A percentile compares a stretch with the other conserved stretches of the same genome.
Evolutionary conservation across 352 stramenopile genomes (phyloP).

Genomic region (Blastocystis hominis): DNA sequence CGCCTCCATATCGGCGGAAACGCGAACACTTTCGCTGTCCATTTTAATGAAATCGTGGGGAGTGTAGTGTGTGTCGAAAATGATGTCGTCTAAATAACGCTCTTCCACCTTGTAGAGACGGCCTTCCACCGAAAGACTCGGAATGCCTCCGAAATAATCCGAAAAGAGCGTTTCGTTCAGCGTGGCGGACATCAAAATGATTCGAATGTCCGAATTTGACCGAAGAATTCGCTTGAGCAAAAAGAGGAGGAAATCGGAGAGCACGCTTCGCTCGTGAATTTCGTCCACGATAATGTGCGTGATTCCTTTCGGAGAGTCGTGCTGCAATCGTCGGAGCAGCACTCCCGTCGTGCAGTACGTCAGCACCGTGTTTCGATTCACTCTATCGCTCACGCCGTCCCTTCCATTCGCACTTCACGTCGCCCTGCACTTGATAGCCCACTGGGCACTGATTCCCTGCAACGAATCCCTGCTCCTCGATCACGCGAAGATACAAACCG

Average conservation of each 20-base stretch:
- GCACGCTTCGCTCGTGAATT: conserved; percentile 88
- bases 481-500: conserved; percentile 82
- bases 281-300: conserved; percentile 95
- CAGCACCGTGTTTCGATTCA: neutral
- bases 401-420: conserved; percentile 67
- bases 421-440: conserved; percentile 85
- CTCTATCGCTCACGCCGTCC: neutral
- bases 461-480: conserved; percentile 73
- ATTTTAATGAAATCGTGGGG: neutral
- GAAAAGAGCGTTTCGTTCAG: conserved; percentile 87
- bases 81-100: conserved; percentile 84
- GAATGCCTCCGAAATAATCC: conserved; percentile 78
- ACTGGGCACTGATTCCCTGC: conserved; percentile 61
- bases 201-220: neutral
- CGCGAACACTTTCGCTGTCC: neutral
- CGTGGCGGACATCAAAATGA: conserved; percentile 87
- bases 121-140: conserved; percentile 74
- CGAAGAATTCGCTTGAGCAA: conserved; percentile 71
- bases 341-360: conserved; percentile 89
- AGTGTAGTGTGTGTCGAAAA: conserved; percentile 67
- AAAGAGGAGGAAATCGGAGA: conserved; percentile 87
- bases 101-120: conserved; percentile 83
- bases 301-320: conserved; percentile 71
- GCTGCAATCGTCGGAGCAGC: conserved; percentile 79
- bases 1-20: neutral